Conservation (phyloP, 2,329 filamentous ascomycete genomes). For the Colletotrichum magnum region DNA sequence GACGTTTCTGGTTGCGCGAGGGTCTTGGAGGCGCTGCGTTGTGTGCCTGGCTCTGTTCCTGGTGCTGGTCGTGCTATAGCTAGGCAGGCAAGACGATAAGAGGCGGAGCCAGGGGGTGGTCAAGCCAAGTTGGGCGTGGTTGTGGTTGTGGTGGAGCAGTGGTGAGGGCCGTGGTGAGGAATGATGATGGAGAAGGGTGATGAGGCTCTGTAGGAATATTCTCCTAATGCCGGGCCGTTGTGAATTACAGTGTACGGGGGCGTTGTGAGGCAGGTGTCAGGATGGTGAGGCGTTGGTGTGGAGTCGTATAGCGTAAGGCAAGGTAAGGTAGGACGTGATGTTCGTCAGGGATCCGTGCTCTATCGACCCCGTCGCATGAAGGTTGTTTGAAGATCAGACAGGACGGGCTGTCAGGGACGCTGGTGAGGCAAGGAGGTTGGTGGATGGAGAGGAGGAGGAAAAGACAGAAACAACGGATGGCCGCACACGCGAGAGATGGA, state of each 20-base stretch:
- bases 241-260: conserved; percentile 23
- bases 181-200: conserved; percentile 31
- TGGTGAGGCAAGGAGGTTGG: conserved; percentile 48
- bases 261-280: conserved; percentile 34
- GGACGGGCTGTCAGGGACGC: conserved; percentile 45
- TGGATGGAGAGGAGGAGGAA: conserved; percentile 49
- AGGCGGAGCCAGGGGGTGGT: conserved; percentile 30
- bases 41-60: background rate
- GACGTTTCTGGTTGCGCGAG: conserved; percentile 46
- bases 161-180: conserved; percentile 6
- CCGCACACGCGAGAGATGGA: conserved; percentile 44
- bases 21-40: conserved; percentile 17
- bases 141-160: conserved; percentile 30
- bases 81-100: conserved; percentile 27
- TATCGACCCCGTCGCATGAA: conserved; percentile 47
- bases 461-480: conserved; percentile 41
- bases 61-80: conserved; percentile 32
- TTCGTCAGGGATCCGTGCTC: conserved; percentile 43
- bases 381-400: conserved; percentile 54
- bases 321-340: conserved; percentile 35
- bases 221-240: conserved; percentile 37
- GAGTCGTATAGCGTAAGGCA: conserved; percentile 32
- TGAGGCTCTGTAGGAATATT: conserved; percentile 39
- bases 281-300: conserved; percentile 39
- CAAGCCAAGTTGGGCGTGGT: conserved; percentile 17